phyloP scores from a whole-genome alignment of 495 filamentous ascomycete genomes.

The Chaetomidium leptoderma region DNA sequence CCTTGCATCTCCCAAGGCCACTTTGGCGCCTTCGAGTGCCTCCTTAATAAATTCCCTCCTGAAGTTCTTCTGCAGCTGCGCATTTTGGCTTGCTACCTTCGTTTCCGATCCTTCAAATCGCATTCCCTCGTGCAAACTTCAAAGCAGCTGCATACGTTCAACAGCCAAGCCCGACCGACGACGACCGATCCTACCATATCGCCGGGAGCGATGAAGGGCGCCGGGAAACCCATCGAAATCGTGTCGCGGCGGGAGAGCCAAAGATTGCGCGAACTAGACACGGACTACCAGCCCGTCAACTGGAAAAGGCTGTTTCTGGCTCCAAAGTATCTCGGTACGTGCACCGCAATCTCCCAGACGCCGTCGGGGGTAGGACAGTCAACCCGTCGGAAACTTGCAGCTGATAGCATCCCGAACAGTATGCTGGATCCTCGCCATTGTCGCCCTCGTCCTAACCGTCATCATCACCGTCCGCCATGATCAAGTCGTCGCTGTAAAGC shows the following conservation, averaged over 20 bases:
- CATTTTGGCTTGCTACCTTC: too few species aligned
- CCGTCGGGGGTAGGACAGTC: too few species aligned
- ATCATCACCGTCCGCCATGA: constrained; percentile 22
- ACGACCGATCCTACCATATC: too few species aligned
- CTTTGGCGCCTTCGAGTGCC: too few species aligned
- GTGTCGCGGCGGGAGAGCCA: not conserved
- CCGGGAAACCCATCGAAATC: constrained; percentile 7
- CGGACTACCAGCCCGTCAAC: constrained; percentile 25
- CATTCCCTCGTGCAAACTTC: too few species aligned
- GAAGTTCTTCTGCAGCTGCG: too few species aligned
- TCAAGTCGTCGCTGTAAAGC: constrained; percentile 22
- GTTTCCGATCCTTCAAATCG: too few species aligned
- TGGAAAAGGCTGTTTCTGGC: constrained; percentile 22
- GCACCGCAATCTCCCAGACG: not conserved
- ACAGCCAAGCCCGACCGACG: not conserved
- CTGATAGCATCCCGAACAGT: constrained; percentile 2
- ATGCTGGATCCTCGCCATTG: constrained; percentile 14
- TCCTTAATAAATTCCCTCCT: too few species aligned
- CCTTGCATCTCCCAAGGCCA: too few species aligned
- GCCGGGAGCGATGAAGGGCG: constrained; percentile 1
- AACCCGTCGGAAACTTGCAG: too few species aligned
- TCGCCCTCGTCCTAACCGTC: constrained; percentile 20
- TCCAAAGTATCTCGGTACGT: constrained; percentile 23
- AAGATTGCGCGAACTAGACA: not conserved
- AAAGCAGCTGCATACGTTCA: not conserved